phyloP scores from a whole-genome alignment of 805 yeast genomes.

The Trichomonascus vanleenenianus region DNA sequence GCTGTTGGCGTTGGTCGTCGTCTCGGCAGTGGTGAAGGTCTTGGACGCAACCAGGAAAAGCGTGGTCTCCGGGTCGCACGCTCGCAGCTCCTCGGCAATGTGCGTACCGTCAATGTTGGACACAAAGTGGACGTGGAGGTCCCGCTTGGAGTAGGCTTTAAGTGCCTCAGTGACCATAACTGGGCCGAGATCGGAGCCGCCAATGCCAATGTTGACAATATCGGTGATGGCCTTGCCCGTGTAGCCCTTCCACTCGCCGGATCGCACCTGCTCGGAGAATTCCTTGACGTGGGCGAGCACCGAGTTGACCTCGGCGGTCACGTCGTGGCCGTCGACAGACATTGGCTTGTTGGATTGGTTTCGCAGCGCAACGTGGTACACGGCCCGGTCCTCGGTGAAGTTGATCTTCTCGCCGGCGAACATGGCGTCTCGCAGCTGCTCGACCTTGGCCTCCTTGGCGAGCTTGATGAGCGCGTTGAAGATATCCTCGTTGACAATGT shows the following conservation, averaged over 20 bases:
- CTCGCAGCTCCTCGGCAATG: slow-evolving; percentile 81
- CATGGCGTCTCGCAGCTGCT: slow-evolving; percentile 80
- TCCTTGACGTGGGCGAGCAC: slow-evolving; percentile 96
- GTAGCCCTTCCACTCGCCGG: slow-evolving; percentile 95
- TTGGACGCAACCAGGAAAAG: slow-evolving; percentile 82
- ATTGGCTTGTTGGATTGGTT: slow-evolving; percentile 79
- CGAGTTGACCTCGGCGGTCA: slow-evolving; percentile 82
- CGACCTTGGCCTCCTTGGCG: slow-evolving; percentile 88
- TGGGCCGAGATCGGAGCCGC: slow-evolving; percentile 98
- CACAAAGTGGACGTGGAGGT: slow-evolving; percentile 78
- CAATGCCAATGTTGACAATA: slow-evolving; percentile 96
- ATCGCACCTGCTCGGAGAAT: slow-evolving; percentile 81
- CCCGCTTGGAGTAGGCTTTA: slow-evolving; percentile 73
- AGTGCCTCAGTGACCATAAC: slow-evolving; percentile 99
- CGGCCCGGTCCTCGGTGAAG: slow-evolving; percentile 89
- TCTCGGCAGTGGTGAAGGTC: slow-evolving; percentile 99
- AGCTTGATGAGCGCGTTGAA: slow-evolving; percentile 57
- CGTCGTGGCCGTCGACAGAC: slow-evolving; percentile 85
- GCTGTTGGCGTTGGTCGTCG: slow-evolving; percentile 89
- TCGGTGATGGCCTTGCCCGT: slow-evolving; percentile 91
- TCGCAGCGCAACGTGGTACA: slow-evolving; percentile 93
- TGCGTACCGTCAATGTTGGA: slow-evolving; percentile 99
- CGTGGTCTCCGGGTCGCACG: slow-evolving; percentile 81
- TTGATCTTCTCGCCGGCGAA: slow-evolving; percentile 91
- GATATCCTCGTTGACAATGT: slow-evolving; percentile 82